Conservation (phyloP, 495 filamentous ascomycete genomes). For the Glarea lozoyensis region DNA sequence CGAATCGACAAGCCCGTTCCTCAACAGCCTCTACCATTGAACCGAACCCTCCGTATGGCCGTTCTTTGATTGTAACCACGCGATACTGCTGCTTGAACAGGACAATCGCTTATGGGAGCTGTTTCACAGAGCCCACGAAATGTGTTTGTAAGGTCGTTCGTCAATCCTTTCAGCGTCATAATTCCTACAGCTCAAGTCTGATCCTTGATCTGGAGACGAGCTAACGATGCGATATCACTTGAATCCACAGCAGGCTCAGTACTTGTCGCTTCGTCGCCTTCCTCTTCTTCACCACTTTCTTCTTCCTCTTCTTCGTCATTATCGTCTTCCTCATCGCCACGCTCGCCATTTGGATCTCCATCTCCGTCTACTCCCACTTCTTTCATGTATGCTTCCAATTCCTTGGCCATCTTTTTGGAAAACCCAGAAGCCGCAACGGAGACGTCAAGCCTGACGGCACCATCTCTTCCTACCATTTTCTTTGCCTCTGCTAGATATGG, state of each 20-base stretch:
- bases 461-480: slow-evolving; percentile 58
- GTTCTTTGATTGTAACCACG: no score
- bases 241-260: not conserved
- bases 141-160: no score
- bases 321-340: slow-evolving; percentile 33
- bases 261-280: slow-evolving; percentile 7
- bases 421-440: slow-evolving; percentile 91
- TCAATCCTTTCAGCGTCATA: not conserved
- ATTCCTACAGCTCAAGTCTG: slow-evolving; percentile 3
- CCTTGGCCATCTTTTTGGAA: slow-evolving; percentile 90
- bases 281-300: slow-evolving; percentile 22
- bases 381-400: slow-evolving; percentile 82
- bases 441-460: slow-evolving; percentile 66
- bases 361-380: slow-evolving; percentile 55
- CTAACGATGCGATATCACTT: slow-evolving; percentile 1
- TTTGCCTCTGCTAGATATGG: slow-evolving; percentile 78
- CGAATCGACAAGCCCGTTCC: no score
- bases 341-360: slow-evolving; percentile 26
- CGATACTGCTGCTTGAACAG: no score
- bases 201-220: slow-evolving; percentile 8
- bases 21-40: no score
- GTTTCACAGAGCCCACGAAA: no score
- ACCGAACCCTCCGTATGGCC: no score
- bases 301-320: slow-evolving; percentile 33
- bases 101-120: no score